Evolutionary conservation across 371 early-diverging fungal genomes (phyloP), one percentile per base, ranked within the genome.

Genomic region (Encephalitozoon hellem): DNA sequence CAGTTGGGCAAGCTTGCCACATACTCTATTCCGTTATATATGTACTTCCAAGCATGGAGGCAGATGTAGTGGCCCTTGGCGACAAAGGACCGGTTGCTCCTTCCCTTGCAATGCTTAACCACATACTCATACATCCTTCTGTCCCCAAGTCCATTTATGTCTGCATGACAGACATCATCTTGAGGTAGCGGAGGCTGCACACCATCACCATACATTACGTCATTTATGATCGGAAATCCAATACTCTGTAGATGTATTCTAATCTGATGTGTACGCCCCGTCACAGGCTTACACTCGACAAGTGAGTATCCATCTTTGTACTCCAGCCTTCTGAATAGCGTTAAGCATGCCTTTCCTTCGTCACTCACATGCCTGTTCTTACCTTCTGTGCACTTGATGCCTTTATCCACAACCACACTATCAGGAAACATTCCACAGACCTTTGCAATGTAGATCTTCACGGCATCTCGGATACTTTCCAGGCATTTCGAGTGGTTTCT

Each of bases 241-340:
- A 99, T 87, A 80, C 88, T 90, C 80, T 92, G 91, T 51, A 97
- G 85, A 84, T 99, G 99, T 15, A 96, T 95, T 53, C 99, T 90
- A 71, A 99, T 96, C 85, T 99, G 99, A 81, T 99, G 99, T 0
- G 97, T 95, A 51, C 99, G 87, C 2, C 99, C 99, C 0, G 95
- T 95, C 23, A 90, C 78, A 0, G 97, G 99, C 52, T 64, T 65
- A n/a, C 91, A 84, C 42, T 85, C 84, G 0, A 91, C 81, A 9
- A 88, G 47, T 0, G 87, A 79, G 53, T 80, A 64, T 25, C 71
- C 78, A 64, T 75, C 69, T 23, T 63, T 74, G 32, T 69, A 74
- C 4, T n/a, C 26, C 15, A 84, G 45, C 47, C 39, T 18, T 66
- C 66, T 77, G 55, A 86, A 86, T 18, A 75, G 34, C 11, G 86